Conservation (phyloP, 768 basidiomycete species). For the Plicaturopsis crispa region DNA sequence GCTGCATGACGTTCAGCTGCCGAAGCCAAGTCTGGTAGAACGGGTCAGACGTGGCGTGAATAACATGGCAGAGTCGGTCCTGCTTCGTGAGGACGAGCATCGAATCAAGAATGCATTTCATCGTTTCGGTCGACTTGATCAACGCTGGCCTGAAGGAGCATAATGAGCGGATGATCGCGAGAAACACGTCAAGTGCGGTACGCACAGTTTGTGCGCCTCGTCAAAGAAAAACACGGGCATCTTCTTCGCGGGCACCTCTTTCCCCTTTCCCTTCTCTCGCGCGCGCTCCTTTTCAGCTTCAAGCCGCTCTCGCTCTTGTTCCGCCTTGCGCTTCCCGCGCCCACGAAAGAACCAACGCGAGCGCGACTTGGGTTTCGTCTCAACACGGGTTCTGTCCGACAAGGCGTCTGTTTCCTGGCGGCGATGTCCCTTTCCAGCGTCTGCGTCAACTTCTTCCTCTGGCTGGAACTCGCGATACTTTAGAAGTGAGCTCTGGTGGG, state of each 20-base stretch:
- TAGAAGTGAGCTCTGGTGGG: constrained; percentile 51
- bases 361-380: constrained; percentile 18
- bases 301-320: constrained; percentile 15
- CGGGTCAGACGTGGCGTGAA: constrained; percentile 77
- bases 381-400: constrained; percentile 37
- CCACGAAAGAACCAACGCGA: constrained; percentile 22
- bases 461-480: constrained; percentile 69
- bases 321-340: constrained; percentile 15
- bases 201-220: constrained; percentile 78
- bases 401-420: constrained; percentile 24
- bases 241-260: constrained; percentile 43
- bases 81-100: constrained; percentile 87
- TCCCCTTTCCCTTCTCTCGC: constrained; percentile 24
- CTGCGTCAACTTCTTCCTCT: constrained; percentile 18
- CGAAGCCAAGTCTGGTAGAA: constrained; percentile 82
- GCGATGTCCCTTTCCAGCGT: constrained; percentile 18
- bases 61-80: constrained; percentile 76
- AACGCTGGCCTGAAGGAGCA: constrained; percentile 49
- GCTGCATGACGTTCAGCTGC: constrained; percentile 74
- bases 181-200: not conserved
- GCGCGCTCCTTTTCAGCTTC: constrained; percentile 23
- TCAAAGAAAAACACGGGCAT: constrained; percentile 80
- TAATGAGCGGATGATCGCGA: constrained; percentile 2
- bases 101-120: constrained; percentile 80
- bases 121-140: constrained; percentile 70